Conservation (phyloP, 2,329 filamentous ascomycete species). For the Cladophialophora exuberans region DNA sequence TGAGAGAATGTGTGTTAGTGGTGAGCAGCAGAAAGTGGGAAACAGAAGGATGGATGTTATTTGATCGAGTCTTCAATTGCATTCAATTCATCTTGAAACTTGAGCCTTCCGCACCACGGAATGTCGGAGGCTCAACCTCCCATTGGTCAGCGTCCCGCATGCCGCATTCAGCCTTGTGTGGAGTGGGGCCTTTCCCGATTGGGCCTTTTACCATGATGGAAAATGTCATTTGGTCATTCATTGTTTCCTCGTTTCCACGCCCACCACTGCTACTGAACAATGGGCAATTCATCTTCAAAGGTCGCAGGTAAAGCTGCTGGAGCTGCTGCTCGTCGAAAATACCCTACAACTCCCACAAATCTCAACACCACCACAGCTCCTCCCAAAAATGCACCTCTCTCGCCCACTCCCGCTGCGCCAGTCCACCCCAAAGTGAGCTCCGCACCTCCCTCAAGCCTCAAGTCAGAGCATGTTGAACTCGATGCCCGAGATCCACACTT, state of each 20-base stretch:
- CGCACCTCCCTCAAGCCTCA: slow-evolving; percentile 21
- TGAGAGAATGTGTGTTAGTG: background rate
- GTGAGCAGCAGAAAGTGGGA: background rate
- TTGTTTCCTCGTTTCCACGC: background rate
- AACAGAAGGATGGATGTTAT: background rate
- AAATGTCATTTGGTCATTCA: background rate
- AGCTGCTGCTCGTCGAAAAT: slow-evolving; percentile 29
- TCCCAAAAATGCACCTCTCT: slow-evolving; percentile 13
- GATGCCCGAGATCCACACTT: slow-evolving; percentile 66
- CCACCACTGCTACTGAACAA: background rate
- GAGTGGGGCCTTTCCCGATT: slow-evolving; percentile 6
- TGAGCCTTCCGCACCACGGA: too few relatives aligned
- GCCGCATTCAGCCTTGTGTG: slow-evolving; percentile 4
- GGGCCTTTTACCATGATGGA: background rate
- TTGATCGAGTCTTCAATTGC: too few relatives aligned
- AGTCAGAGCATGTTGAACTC: slow-evolving; percentile 51
- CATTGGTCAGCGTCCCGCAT: background rate
- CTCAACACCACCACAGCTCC: slow-evolving; percentile 20
- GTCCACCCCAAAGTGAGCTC: slow-evolving; percentile 27
- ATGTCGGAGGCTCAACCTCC: background rate
- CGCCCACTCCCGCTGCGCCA: slow-evolving; percentile 22
- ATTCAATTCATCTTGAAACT: too few relatives aligned
- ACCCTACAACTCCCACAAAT: slow-evolving; percentile 32
- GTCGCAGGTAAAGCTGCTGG: slow-evolving; percentile 29
- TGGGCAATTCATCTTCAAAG: slow-evolving; percentile 33